Evolutionary conservation across 345 rosid species (phyloP), one percentile per base, ranked within the genome.

Genomic region (Cardiospermum halicacabum): DNA sequence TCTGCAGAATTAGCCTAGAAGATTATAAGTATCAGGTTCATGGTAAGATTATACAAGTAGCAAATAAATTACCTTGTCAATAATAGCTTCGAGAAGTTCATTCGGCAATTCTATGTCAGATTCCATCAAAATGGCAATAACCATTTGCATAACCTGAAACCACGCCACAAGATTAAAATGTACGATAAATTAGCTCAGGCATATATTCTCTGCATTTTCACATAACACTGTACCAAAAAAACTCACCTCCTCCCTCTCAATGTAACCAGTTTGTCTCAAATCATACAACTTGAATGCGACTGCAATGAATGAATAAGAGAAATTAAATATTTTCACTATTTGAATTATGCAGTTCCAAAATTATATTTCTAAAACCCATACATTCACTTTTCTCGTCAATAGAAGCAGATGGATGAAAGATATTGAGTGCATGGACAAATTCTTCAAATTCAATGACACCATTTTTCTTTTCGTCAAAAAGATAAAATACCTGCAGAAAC

Each of bases 381-480:
- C 98, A 92, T 45, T 88, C 87, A 26, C 80, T 92, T 75, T 92
- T 92, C 56, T 83, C 87, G 58, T 89, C 92, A 5, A 79, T 48
- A 0, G 96, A 83, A 61, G 97, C 81, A 64, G 24, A 50, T 4
- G 98, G 98, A 77, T 92, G 98, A 72, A 92, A 92, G 56, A 86
- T 81, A 65, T 64, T 88, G 40, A 92, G 83, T 1, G 91, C 80
- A 56, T 74, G 98, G 26, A 89, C 70, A 60, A 92, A 92, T 55
- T 88, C 98, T 27, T 85, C 98, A 71, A 92, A 89, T 64, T 89
- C 96, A 59, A 92, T 92, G 12, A 86, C 96, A 2, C 89, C 98
- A 54, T 89, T 85, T 79, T 67, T 79, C 83, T 92, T 92, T 65
- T 88, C 96, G 71, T 89, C 96, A 56, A 89, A 89, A 77, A 86